Conservation (phyloP, 495 filamentous ascomycete species). For the Pyrenopolyporus hunteri region DNA sequence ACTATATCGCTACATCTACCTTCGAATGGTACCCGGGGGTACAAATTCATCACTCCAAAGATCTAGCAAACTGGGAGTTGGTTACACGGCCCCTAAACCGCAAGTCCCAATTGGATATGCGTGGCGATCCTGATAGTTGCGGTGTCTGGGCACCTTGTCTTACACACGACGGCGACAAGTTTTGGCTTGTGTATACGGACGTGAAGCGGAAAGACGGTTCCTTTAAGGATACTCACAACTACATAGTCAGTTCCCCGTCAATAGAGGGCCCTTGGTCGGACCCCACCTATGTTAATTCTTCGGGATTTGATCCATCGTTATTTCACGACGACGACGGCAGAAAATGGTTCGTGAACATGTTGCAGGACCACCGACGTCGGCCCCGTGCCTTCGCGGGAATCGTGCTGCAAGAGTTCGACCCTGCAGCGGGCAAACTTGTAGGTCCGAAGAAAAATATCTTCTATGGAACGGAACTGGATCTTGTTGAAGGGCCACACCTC, state of each 20-base stretch:
- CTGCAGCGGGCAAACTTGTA: constrained; percentile 49
- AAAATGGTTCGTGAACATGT: constrained; percentile 63
- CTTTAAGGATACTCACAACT: constrained; percentile 63
- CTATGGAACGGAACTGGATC: constrained; percentile 57
- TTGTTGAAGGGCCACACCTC: constrained; percentile 68
- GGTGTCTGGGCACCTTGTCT: constrained; percentile 70
- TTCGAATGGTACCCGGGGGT: constrained; percentile 68
- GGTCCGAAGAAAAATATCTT: constrained; percentile 60
- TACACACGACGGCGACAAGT: constrained; percentile 61
- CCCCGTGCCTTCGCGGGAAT: constrained; percentile 54
- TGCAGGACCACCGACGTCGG: constrained; percentile 58
- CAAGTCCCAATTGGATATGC: constrained; percentile 66
- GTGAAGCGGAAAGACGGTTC: constrained; percentile 63
- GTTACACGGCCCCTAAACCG: constrained; percentile 65
- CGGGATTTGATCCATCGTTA: constrained; percentile 63
- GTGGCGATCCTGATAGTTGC: constrained; percentile 62
- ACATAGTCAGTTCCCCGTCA: constrained; percentile 53
- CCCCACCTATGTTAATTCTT: constrained; percentile 59
- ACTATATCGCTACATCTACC: constrained; percentile 67
- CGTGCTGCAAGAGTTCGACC: constrained; percentile 57
- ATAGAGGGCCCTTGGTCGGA: constrained; percentile 64
- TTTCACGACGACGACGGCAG: constrained; percentile 64
- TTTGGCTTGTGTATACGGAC: constrained; percentile 63
- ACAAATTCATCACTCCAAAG: constrained; percentile 63
- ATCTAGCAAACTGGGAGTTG: constrained; percentile 65